Conservation (phyloP, 2,329 filamentous ascomycete genomes). For the Paraconiothyrium brasiliense region DNA sequence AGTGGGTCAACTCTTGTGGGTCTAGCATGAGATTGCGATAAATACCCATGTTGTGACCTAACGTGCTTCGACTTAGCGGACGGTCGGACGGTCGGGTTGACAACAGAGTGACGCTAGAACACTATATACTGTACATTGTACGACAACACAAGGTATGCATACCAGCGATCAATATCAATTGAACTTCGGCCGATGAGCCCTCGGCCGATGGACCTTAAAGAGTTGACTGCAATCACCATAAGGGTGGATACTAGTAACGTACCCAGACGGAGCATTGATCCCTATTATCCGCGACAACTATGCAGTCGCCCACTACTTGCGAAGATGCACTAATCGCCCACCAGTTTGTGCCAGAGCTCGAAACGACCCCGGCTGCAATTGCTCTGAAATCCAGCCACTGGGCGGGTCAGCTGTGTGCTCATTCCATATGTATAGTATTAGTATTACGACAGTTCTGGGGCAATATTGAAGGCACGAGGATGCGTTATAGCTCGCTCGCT, state of each 20-base stretch:
- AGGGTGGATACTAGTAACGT: neutral
- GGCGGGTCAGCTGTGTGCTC: no score
- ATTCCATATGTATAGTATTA: no score
- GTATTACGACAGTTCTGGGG: no score
- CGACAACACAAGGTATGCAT: neutral
- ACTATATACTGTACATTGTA: neutral
- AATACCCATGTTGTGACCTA: conserved; percentile 2
- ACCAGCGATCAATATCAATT: neutral
- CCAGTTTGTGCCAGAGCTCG: conserved; percentile 49
- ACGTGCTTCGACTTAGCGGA: conserved; percentile 9
- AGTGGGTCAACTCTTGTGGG: neutral
- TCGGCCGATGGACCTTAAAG: neutral
- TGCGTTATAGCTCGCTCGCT: conserved; percentile 40
- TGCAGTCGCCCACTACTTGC: neutral
- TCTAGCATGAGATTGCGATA: neutral
- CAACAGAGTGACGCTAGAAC: neutral
- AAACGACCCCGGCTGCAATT: conserved; percentile 46
- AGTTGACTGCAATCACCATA: neutral
- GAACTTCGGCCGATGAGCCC: neutral
- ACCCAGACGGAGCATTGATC: neutral
- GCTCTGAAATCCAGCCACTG: conserved; percentile 50
- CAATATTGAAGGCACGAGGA: no score
- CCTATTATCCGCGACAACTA: neutral
- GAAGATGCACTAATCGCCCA: conserved; percentile 7
- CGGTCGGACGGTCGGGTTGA: neutral